Evolutionary conservation across 495 filamentous ascomycete species (phyloP).

Genomic region (Penicillium bovifimosum): DNA sequence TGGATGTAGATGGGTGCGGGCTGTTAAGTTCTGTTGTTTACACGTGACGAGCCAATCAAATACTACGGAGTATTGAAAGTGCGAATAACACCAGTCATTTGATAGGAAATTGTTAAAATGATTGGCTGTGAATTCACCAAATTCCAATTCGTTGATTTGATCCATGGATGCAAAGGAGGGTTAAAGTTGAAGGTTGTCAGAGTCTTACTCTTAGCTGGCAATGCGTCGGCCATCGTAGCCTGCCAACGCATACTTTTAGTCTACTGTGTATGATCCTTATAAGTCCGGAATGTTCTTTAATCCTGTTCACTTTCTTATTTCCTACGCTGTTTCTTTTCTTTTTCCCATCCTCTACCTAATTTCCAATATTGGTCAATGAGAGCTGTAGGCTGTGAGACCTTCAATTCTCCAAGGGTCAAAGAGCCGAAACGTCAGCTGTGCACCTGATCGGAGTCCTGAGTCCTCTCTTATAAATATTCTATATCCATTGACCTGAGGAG

Average conservation of each 20-base stretch:
- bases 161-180: background rate
- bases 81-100: background rate
- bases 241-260: constrained; percentile 19
- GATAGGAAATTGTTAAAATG: background rate
- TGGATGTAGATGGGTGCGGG: constrained; percentile 1
- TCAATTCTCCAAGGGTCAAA: constrained; percentile 9
- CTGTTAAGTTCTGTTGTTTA: background rate
- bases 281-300: background rate
- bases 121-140: background rate
- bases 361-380: background rate
- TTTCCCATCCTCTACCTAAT: background rate
- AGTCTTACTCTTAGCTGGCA: constrained; percentile 8
- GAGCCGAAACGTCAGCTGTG: constrained; percentile 9
- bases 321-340: constrained; percentile 1
- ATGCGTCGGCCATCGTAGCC: constrained; percentile 2
- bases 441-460: constrained; percentile 2
- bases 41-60: constrained; percentile 3
- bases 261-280: constrained; percentile 1
- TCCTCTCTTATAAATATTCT: background rate
- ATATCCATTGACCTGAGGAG: background rate
- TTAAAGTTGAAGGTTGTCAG: background rate
- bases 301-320: constrained; percentile 7
- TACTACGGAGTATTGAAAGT: background rate
- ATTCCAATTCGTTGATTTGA: background rate
- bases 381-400: constrained; percentile 11